Base-by-base conservation (phyloP, 176 grass and related monocot species). In the Carex littledalei region DNA sequence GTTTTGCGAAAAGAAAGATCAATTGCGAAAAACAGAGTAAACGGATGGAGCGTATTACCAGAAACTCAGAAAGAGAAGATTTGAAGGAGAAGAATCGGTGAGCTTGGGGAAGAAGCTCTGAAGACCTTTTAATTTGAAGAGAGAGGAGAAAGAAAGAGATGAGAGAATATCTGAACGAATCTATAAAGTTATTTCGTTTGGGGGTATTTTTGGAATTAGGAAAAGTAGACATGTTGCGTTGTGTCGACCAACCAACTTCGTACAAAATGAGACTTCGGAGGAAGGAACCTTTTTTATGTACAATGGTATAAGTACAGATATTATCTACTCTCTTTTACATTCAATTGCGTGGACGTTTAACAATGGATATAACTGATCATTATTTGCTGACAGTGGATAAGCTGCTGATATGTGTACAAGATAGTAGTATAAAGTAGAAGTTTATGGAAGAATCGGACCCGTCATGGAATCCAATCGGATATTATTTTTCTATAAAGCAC, bases 171-270 rank as follows among this genome's bases (percentile, higher is more conserved):
- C 3, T 41, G 0, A 0, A 1, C 1, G 47, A 9, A 0, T 1
- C 0, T 10, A 15, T 52, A 57, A 70, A 61, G 32, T 3, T 16
- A 43, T 13, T 66, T 75, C 9, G 67, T 65, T 54, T 37, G 81
- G 86, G 89, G 89, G 89, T 50, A 82, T 81, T 85, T 55, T 59
- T 18, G 89, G 58, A 35, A 86, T 81, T 56, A 11, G 1, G 34
- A 26, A 58, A 67, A 9, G 31, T 62, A 54, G n/a, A 54, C 43
- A 63, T 78, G 31, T 29, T 68, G 63, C 21, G 43, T 63, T 8
- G 35, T 63, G 34, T 64, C 56, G n/a, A 4, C 4, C 43, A 5
- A 47, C 79, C 79, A 69, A 68, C 43, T 55, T 54, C 81, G 18
- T 67, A 39, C 79, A 2, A 18, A 81, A 63, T 47, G 15, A 63